phyloP scores from a whole-genome alignment of 345 rosid species.

The Populus pruinosa region DNA sequence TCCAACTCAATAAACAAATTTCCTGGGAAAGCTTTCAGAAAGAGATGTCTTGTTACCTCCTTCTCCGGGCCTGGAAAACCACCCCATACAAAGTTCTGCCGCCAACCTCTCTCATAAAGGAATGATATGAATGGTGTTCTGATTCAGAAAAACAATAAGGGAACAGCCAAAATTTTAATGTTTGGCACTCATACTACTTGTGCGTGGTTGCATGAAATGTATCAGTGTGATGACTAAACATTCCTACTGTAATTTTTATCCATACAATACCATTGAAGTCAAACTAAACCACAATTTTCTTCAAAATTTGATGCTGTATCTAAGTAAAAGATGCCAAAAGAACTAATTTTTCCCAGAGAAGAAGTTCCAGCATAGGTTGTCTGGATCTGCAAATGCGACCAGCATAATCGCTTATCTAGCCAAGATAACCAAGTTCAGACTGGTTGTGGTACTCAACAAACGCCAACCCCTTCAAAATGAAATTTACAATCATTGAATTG shows the following conservation, averaged over 20 bases:
- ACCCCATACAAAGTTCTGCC: constrained; percentile 66
- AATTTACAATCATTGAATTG: background rate
- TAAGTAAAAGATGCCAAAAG: background rate
- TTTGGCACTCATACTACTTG: background rate
- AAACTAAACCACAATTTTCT: background rate
- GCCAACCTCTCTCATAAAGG: constrained; percentile 95
- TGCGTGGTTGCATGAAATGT: background rate
- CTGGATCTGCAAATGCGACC: background rate
- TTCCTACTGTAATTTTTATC: background rate
- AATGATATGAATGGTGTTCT: constrained; percentile 66
- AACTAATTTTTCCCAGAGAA: background rate
- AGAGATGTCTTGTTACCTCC: constrained; percentile 47
- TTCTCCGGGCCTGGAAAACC: constrained; percentile 89
- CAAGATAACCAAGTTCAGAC: background rate
- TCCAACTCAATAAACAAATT: background rate
- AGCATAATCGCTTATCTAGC: background rate
- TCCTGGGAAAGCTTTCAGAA: background rate
- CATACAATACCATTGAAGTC: background rate
- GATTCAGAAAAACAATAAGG: constrained; percentile 18
- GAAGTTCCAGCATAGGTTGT: background rate
- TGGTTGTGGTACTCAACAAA: background rate
- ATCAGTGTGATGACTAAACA: background rate
- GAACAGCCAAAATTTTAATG: background rate
- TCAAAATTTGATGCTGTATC: background rate
- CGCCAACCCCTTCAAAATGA: background rate